A percentile compares a stretch with the other conserved stretches of the same genome.
Conservation (phyloP, 108 stramenopile species). For the Nannochloropsis gaditana region DNA sequence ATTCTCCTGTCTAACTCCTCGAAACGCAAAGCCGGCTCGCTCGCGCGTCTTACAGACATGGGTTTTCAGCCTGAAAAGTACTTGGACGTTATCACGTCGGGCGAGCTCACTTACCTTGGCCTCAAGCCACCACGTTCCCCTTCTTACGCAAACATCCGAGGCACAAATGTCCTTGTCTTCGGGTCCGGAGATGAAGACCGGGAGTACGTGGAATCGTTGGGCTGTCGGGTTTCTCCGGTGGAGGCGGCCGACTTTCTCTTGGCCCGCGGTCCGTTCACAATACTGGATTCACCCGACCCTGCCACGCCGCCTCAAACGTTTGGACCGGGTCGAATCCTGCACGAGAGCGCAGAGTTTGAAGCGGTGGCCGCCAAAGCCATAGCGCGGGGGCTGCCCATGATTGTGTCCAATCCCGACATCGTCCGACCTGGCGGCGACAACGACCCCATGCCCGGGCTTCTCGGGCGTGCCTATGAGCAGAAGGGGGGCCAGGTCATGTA, state of each 20-base stretch:
- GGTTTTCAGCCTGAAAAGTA: slow-evolving; percentile 34
- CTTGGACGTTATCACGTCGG: slow-evolving; percentile 48
- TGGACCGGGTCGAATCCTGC: slow-evolving; percentile 52
- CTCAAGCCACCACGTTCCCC: slow-evolving; percentile 18
- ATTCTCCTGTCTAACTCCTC: slow-evolving; percentile 77
- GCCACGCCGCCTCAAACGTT: background rate
- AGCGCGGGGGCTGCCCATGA: slow-evolving; percentile 67
- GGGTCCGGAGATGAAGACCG: slow-evolving; percentile 72
- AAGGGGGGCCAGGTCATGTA: slow-evolving; percentile 43
- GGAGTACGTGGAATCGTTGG: slow-evolving; percentile 67
- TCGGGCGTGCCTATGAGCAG: slow-evolving; percentile 68
- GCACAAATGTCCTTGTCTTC: slow-evolving; percentile 56
- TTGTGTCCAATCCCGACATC: slow-evolving; percentile 83
- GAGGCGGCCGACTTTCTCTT: slow-evolving; percentile 77
- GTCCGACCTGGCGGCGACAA: slow-evolving; percentile 39
- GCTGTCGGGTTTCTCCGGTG: slow-evolving; percentile 65
- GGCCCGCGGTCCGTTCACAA: slow-evolving; percentile 70
- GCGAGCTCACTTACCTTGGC: slow-evolving; percentile 43
- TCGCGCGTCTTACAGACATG: slow-evolving; percentile 33
- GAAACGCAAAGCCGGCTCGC: slow-evolving; percentile 59
- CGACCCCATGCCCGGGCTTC: slow-evolving; percentile 80
- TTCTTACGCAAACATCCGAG: background rate
- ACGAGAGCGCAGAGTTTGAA: slow-evolving; percentile 56
- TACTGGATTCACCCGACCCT: slow-evolving; percentile 52
- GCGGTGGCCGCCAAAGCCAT: slow-evolving; percentile 52